phyloP scores from a whole-genome alignment of 2,329 filamentous ascomycete genomes.

The Didymella segeticola region DNA sequence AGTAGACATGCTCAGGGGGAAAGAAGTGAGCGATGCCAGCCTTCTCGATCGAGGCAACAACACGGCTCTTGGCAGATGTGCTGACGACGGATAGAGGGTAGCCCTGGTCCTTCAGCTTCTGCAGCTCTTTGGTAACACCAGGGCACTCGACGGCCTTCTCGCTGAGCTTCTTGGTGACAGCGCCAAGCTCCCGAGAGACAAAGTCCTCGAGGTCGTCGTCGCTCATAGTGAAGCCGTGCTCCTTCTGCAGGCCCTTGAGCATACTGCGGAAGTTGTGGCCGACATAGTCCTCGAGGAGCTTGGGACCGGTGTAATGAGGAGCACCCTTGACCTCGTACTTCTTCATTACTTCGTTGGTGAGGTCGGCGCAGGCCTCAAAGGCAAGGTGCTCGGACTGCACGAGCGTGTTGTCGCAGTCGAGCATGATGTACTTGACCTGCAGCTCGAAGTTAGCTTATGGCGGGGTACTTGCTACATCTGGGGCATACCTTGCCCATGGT shows the following conservation, averaged over 20 bases:
- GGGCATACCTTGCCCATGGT: conserved; percentile 43
- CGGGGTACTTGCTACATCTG: conserved; percentile 19
- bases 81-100: conserved; percentile 83
- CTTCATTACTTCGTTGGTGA: conserved; percentile 84
- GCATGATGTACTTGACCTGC: conserved; percentile 58
- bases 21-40: conserved; percentile 83
- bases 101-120: conserved; percentile 67
- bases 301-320: conserved; percentile 76
- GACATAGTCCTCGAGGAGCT: conserved; percentile 85
- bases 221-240: conserved; percentile 74
- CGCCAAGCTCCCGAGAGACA: conserved; percentile 79
- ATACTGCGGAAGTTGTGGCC: conserved; percentile 95
- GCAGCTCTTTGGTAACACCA: conserved; percentile 72
- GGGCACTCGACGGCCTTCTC: conserved; percentile 71
- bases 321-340: conserved; percentile 68
- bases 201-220: conserved; percentile 74
- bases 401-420: conserved; percentile 83
- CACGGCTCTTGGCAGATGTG: conserved; percentile 78
- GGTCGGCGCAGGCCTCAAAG: conserved; percentile 87
- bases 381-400: conserved; percentile 89
- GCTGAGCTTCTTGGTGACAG: conserved; percentile 81
- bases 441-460: conserved; percentile 27
- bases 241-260: conserved; percentile 77
- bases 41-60: conserved; percentile 79
- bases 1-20: conserved; percentile 75